Base-by-base conservation (phyloP, 768 basidiomycete genomes). In the Sutorius australiensis region DNA sequence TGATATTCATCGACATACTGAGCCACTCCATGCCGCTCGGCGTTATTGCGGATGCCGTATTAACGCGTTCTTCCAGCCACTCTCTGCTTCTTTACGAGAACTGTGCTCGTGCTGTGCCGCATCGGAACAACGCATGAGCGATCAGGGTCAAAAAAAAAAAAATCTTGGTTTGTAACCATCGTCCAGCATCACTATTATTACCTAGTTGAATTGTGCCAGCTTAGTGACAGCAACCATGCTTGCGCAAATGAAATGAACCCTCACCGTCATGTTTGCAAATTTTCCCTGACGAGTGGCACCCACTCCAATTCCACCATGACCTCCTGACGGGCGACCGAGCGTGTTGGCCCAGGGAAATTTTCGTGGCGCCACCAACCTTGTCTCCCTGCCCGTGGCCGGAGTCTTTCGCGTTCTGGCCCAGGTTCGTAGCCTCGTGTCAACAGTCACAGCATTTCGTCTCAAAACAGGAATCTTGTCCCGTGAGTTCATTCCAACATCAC, bases 41-140 rank as follows among this genome's bases (percentile, higher is more conserved):
- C 17, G 59, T 59, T 63, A 58, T 56, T 54, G 60, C 62, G 48
- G 53, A 57, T 56, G 54, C 51, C 53, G 55, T 55, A 55, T 63
- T 7, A 41, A 45, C 50, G 44, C 55, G 17, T 41, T 24, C 40
- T n/a, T 28, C n/a, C 37, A 45, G 21, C 41, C 31, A 39, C 13
- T 31, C 39, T 31, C 31, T 12, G 19, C 28, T 50, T 0, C 42
- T 19, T 60, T 60, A 59, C 58, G 57, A 46, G 39, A 60, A 38
- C 53, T 39, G 21, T 28, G 24, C 53, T 30, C 41, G 34, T 49
- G 42, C n/a, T 46, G 24, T 46, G 50, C 56, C 19, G 32, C 37
- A 31, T 31, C 55, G 46, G 47, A 50, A 41, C 45, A 19, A 19
- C 49, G 46, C 59, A 42, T 3, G 47, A 61, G 61, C 60, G 53